These are phyloP conservation scores for Liriodendron chinense DNA, from an alignment of 164 flowering plant genomes.

Conservation along the genomic window DNA sequence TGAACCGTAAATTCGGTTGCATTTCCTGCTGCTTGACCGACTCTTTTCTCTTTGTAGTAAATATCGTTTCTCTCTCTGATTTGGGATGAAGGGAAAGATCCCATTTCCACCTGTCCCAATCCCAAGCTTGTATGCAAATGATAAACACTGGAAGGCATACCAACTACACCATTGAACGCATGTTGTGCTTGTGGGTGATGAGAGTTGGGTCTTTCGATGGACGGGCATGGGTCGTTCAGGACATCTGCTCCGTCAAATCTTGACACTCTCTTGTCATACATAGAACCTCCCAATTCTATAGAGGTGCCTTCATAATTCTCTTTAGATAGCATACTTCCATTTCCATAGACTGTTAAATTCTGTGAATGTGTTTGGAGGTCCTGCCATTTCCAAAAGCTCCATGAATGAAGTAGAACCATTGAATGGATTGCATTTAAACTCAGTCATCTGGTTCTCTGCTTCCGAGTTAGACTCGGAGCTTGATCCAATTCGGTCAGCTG, in stretches of 20 bases:
- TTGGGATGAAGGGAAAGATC: slow-evolving; percentile 15
- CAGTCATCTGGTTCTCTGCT: slow-evolving; percentile 34
- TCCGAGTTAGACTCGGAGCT: slow-evolving; percentile 57
- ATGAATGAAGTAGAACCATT: slow-evolving; percentile 17
- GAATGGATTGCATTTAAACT: slow-evolving; percentile 13
- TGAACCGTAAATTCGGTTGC: slow-evolving; percentile 13
- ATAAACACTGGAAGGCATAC: slow-evolving; percentile 18
- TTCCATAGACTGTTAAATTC: slow-evolving; percentile 23
- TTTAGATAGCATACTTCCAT: slow-evolving; percentile 10
- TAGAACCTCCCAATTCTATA: slow-evolving; percentile 12
- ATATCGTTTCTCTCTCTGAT: slow-evolving; percentile 15
- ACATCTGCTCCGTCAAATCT: slow-evolving; percentile 13
- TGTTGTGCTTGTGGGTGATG: slow-evolving; percentile 6
- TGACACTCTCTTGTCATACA: not conserved
- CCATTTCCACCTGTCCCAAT: slow-evolving; percentile 18
- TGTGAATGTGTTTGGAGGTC: slow-evolving; percentile 15
- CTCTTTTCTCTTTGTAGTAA: slow-evolving; percentile 12
- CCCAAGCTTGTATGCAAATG: slow-evolving; percentile 11
- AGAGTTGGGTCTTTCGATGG: slow-evolving; percentile 11
- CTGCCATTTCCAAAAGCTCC: slow-evolving; percentile 27
- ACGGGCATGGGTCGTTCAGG: slow-evolving; percentile 7
- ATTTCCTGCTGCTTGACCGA: slow-evolving; percentile 24
- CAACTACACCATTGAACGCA: not conserved
- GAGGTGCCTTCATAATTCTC: slow-evolving; percentile 11
- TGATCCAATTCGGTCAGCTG: slow-evolving; percentile 36